Conservation (phyloP, 23 red algal genomes). For the Pyropia haitanensis region DNA sequence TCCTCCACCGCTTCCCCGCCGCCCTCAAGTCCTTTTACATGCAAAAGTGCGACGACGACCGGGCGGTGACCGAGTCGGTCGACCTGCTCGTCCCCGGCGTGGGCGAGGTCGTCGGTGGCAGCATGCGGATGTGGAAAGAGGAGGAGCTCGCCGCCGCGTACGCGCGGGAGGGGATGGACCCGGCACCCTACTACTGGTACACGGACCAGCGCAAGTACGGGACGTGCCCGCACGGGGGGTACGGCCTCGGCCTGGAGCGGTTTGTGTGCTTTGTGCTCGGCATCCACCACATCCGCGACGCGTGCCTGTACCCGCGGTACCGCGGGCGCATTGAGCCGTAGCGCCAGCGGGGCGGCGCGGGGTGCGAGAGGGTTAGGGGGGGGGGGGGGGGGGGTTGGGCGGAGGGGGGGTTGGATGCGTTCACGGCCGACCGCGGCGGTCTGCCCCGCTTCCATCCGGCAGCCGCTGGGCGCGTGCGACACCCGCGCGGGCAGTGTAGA, state of each 20-base stretch:
- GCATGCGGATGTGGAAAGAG: slow-evolving; percentile 82
- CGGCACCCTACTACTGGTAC: slow-evolving; percentile 90
- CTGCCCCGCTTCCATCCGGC: too few species aligned
- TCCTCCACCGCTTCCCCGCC: slow-evolving; percentile 74
- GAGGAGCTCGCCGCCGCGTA: slow-evolving; percentile 91
- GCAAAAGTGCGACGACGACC: slow-evolving; percentile 88
- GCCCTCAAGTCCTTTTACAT: slow-evolving; percentile 96
- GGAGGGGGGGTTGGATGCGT: too few species aligned
- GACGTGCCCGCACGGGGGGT: slow-evolving; percentile 87
- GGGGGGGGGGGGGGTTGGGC: too few species aligned
- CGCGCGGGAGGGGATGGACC: slow-evolving; percentile 82
- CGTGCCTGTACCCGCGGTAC: slow-evolving; percentile 94
- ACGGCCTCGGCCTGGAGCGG: slow-evolving; percentile 89
- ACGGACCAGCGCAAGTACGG: slow-evolving; percentile 98
- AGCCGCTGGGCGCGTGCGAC: too few species aligned
- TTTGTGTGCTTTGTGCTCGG: slow-evolving; percentile 85
- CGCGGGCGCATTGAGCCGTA: slow-evolving; percentile 46
- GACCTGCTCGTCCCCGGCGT: slow-evolving; percentile 89
- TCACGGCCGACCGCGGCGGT: too few species aligned
- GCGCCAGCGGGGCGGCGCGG: too few species aligned
- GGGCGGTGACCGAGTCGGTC: slow-evolving; percentile 71
- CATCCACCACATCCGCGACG: slow-evolving; percentile 89
- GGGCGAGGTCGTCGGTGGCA: slow-evolving; percentile 91
- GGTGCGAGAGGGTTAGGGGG: too few species aligned
- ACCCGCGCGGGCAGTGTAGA: too few species aligned